phyloP scores from a whole-genome alignment of 2,329 filamentous ascomycete genomes.

The Thelonectria rubi region DNA sequence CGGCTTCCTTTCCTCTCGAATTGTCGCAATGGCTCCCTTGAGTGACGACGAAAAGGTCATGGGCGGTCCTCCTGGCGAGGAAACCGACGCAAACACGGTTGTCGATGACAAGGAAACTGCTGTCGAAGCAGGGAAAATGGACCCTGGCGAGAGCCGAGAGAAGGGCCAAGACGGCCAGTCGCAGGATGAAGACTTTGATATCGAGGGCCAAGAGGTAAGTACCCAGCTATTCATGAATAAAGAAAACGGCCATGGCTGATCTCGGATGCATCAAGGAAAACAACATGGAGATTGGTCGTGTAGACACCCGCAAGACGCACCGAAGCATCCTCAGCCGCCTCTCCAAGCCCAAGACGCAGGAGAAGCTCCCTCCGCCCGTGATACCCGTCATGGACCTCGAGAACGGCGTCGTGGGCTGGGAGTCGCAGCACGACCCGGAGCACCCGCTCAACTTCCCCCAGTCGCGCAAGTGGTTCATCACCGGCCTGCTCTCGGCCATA shows the following conservation, averaged over 20 bases:
- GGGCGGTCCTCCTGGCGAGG: conserved; percentile 11
- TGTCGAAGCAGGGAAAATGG: neutral
- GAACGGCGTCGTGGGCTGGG: conserved; percentile 67
- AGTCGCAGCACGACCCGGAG: conserved; percentile 63
- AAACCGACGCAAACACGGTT: conserved; percentile 26
- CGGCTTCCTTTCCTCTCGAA: neutral
- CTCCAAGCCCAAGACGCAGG: conserved; percentile 39
- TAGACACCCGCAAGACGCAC: conserved; percentile 33
- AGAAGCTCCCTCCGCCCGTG: conserved; percentile 46
- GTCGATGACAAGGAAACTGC: conserved; percentile 22
- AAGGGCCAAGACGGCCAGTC: conserved; percentile 26
- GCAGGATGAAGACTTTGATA: conserved; percentile 31
- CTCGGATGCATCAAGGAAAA: conserved; percentile 18
- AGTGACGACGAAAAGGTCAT: conserved; percentile 20
- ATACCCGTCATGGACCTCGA: conserved; percentile 62
- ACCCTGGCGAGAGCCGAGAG: conserved; percentile 14
- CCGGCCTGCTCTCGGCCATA: conserved; percentile 65
- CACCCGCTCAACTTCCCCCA: conserved; percentile 67
- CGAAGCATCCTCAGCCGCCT: conserved; percentile 39
- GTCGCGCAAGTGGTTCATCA: conserved; percentile 66
- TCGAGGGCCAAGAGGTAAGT: conserved; percentile 37
- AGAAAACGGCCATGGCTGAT: neutral
- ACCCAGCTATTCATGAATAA: too few relatives aligned
- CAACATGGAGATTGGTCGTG: conserved; percentile 28
- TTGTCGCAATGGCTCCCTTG: conserved; percentile 15